These are phyloP conservation scores for Colletotrichum liriopes DNA, from an alignment of 2,329 filamentous ascomycete genomes.

Conservation along the genomic window DNA sequence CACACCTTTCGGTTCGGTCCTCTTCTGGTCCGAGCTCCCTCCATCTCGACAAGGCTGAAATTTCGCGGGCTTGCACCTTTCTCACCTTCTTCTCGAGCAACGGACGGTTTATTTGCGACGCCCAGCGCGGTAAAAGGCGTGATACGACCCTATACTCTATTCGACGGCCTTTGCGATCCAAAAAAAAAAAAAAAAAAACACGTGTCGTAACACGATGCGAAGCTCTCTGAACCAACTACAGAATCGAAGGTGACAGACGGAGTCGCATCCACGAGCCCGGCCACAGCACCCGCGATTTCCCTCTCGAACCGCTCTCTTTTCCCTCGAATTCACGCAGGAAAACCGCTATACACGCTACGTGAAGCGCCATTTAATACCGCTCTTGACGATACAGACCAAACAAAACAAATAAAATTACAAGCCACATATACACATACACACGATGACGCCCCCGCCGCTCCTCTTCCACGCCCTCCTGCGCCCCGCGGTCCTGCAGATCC, in stretches of 20 bases:
- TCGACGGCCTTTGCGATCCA: slow-evolving; percentile 9
- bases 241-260: slow-evolving; percentile 42
- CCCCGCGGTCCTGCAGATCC: slow-evolving; percentile 89
- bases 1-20: neutral
- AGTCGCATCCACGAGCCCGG: slow-evolving; percentile 36
- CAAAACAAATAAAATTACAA: neutral
- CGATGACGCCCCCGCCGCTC: slow-evolving; percentile 63
- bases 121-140: neutral
- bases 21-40: slow-evolving; percentile 38
- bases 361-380: neutral
- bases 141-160: neutral
- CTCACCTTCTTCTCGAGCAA: neutral
- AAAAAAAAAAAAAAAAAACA: neutral
- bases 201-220: slow-evolving; percentile 39
- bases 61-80: slow-evolving; percentile 33
- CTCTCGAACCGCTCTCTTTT: slow-evolving; percentile 24
- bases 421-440: neutral
- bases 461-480: slow-evolving; percentile 84
- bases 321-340: neutral
- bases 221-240: slow-evolving; percentile 15
- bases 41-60: slow-evolving; percentile 33
- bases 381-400: neutral
- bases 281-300: slow-evolving; percentile 41
- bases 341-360: too few relatives aligned
- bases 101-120: neutral